Evolutionary conservation across 345 rosid species (phyloP), one percentile per base, ranked within the genome.

Genomic region (Lepidium aucheri): DNA sequence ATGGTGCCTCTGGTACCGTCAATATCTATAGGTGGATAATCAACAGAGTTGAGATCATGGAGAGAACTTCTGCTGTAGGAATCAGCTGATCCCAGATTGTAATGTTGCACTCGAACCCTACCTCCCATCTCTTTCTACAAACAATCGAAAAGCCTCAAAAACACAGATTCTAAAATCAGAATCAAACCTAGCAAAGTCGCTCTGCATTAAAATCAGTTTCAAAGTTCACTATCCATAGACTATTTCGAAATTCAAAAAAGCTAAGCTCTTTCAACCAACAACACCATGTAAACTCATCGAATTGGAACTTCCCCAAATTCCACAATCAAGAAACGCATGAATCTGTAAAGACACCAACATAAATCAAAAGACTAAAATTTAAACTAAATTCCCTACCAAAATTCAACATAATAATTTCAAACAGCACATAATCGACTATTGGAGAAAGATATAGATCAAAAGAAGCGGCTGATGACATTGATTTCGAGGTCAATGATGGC

Each of bases 281-380:
- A 8, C 34, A 34, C 11, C 26, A 4, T 42, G 4, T 15, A 8
- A 45, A 28, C 32, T 26, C 24, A 63, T 44, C 17, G 39, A 67
- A 47, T 17, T 38, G 22, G n/a, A 39, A 69, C n/a, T 47, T 39
- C 16, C 6, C 2, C 9, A 35, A 22, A 45, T 55, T 11, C 50
- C 3, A 4, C 9, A 71, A 46, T 46, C 18, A 38, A 63, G 51
- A 17, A 71, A 66, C 55, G 72, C 72, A 60, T 73, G 72, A 72
- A 73, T 66, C 72, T 65, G 62, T 51, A 52, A 65, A 9, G 16
- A 65, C 8, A 6, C 47, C 35, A 57, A 40, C 26, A 20, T 8
- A 51, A 24, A 40, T 35, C 30, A 18, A 50, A 63, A 36, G 24
- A 57, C 40, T 46, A 24, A 58, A 50, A 22, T 40, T 50, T 9